These are phyloP conservation scores for Umbelopsis isabellina DNA, from an alignment of 192 early-diverging fungal genomes.

Conservation along the genomic window DNA sequence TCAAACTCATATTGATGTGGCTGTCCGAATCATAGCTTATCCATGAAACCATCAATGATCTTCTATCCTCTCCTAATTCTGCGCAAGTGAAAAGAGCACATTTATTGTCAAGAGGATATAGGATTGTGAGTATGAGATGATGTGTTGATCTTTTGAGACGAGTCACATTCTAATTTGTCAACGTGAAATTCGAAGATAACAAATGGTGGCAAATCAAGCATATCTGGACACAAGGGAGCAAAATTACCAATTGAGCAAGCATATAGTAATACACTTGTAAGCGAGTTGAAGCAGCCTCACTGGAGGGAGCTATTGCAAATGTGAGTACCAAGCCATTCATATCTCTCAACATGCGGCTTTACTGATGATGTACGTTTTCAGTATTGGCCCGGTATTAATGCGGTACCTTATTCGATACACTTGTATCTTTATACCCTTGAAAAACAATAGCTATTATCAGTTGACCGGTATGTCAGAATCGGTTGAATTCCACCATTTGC, in stretches of 20 bases:
- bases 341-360: neutral
- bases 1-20: neutral
- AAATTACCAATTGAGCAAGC: conserved; percentile 8
- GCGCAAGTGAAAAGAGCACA: neutral
- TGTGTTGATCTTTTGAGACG: neutral
- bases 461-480: conserved; percentile 29
- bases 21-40: neutral
- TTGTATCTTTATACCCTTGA: conserved; percentile 36
- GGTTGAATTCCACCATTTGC: neutral
- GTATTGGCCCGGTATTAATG: conserved; percentile 39
- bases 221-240: neutral
- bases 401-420: conserved; percentile 34
- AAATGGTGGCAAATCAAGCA: neutral
- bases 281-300: neutral
- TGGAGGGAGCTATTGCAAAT: conserved; percentile 8
- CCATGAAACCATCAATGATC: neutral
- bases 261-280: neutral
- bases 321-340: neutral
- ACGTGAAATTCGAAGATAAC: neutral
- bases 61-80: neutral
- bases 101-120: conserved; percentile 10
- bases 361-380: neutral
- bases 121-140: neutral
- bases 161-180: too few species aligned
- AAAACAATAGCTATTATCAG: conserved; percentile 45